phyloP scores from a whole-genome alignment of 2,329 filamentous ascomycete genomes.

The Ophiostoma fasciatum region DNA sequence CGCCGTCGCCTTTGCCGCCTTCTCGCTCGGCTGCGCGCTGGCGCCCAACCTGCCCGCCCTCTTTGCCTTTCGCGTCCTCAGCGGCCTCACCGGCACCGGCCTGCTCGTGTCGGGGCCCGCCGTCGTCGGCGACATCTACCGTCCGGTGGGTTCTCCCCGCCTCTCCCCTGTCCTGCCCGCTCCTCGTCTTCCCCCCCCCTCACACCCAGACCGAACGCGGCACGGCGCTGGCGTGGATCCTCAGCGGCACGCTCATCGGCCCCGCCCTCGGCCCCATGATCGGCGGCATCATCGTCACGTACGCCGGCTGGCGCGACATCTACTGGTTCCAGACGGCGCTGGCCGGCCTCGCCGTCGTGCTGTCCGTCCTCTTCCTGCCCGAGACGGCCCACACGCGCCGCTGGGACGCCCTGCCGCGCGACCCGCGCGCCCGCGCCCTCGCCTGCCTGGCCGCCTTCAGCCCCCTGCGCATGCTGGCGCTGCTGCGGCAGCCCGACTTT shows the following conservation, averaged over 20 bases:
- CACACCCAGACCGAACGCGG: constrained; percentile 35
- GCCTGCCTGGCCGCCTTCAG: constrained; percentile 42
- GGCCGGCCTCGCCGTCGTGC: constrained; percentile 35
- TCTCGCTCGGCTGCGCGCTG: constrained; percentile 50
- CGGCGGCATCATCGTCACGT: constrained; percentile 54
- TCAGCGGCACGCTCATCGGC: constrained; percentile 49
- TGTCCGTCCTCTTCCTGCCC: constrained; percentile 45
- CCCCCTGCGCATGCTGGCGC: constrained; percentile 38
- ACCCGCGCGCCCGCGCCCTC: constrained; percentile 30
- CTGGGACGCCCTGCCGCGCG: constrained; percentile 2
- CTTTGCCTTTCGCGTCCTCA: constrained; percentile 54
- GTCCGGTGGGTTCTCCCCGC: constrained; percentile 1
- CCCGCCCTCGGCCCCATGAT: constrained; percentile 46
- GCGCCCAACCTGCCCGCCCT: constrained; percentile 49
- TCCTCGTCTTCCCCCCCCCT: too few species aligned
- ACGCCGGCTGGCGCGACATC: constrained; percentile 47
- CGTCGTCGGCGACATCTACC: constrained; percentile 34
- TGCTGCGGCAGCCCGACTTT: constrained; percentile 50
- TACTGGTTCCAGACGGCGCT: constrained; percentile 56
- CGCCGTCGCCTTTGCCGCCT: constrained; percentile 33
- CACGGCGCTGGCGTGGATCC: constrained; percentile 51
- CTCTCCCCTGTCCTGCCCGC: too few species aligned
- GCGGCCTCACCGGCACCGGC: constrained; percentile 52
- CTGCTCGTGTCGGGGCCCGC: constrained; percentile 52
- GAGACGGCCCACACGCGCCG: constrained; percentile 42